Conservation (phyloP, 768 basidiomycete species). For the Hebeloma cylindrosporum region DNA sequence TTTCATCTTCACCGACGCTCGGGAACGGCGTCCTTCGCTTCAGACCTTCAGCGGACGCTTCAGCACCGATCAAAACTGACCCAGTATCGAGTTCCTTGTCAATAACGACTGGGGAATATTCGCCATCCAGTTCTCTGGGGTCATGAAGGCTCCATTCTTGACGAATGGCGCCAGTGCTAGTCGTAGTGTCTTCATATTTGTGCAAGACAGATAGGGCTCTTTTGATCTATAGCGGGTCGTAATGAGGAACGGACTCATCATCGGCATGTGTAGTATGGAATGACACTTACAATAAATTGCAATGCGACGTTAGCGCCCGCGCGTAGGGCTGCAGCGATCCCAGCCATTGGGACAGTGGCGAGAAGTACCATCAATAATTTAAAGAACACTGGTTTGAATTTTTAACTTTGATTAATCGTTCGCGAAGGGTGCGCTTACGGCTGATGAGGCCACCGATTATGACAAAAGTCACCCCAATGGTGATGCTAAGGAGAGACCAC, state of each 20-base stretch:
- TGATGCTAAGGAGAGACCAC: slow-evolving; percentile 14
- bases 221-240: slow-evolving; percentile 3
- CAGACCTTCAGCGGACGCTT: too few species aligned
- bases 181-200: too few species aligned
- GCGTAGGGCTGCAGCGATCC: slow-evolving; percentile 13
- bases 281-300: slow-evolving; percentile 13
- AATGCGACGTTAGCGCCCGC: slow-evolving; percentile 11
- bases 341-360: slow-evolving; percentile 17
- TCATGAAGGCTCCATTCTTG: too few species aligned
- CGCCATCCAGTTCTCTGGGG: too few species aligned
- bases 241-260: not conserved
- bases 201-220: slow-evolving; percentile 1
- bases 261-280: not conserved
- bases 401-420: not conserved
- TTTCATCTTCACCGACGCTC: too few species aligned
- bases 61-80: too few species aligned
- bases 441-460: slow-evolving; percentile 14
- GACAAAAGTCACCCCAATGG: slow-evolving; percentile 13
- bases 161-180: too few species aligned
- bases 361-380: slow-evolving; percentile 13
- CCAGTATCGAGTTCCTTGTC: too few species aligned
- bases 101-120: too few species aligned
- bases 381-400: slow-evolving; percentile 15
- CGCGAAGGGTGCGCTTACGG: slow-evolving; percentile 5
- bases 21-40: too few species aligned